A percentile compares a stretch with the other conserved stretches of the same genome.
phyloP scores from a whole-genome alignment of 106 monocot genomes.

The Phalaenopsis equestris region DNA sequence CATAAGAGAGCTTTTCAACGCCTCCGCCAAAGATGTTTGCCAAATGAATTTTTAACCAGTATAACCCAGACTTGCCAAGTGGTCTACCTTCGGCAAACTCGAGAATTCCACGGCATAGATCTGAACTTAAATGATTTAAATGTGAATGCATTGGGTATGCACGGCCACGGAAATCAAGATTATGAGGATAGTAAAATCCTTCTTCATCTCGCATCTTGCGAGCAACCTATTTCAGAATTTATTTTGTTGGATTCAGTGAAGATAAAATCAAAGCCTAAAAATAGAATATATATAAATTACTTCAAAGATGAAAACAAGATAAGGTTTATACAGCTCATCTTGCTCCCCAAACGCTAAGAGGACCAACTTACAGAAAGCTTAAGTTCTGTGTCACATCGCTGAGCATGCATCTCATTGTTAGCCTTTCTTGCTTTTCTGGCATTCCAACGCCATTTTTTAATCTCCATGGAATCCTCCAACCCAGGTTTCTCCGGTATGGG shows the following conservation, averaged over 20 bases:
- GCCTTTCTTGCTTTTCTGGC: slow-evolving; percentile 61
- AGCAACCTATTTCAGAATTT: slow-evolving; percentile 52
- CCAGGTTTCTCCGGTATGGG: slow-evolving; percentile 52
- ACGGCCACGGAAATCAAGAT: slow-evolving; percentile 83
- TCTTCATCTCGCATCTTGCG: slow-evolving; percentile 70
- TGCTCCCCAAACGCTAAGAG: not conserved
- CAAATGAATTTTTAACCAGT: slow-evolving; percentile 82
- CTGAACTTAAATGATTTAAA: slow-evolving; percentile 83
- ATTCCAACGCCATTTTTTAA: slow-evolving; percentile 64
- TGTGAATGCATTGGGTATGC: slow-evolving; percentile 95
- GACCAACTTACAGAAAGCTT: slow-evolving; percentile 59
- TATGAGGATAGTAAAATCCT: slow-evolving; percentile 89
- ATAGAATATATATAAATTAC: not conserved
- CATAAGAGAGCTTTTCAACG: slow-evolving; percentile 64
- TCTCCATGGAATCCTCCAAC: slow-evolving; percentile 47
- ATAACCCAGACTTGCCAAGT: slow-evolving; percentile 63
- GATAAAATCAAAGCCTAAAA: not conserved
- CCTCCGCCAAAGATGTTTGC: slow-evolving; percentile 85
- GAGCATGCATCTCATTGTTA: slow-evolving; percentile 80
- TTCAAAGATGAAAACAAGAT: not conserved
- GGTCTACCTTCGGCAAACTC: slow-evolving; percentile 80
- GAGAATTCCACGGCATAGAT: slow-evolving; percentile 72
- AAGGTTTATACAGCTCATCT: not conserved
- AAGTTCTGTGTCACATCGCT: slow-evolving; percentile 84
- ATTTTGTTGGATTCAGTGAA: not conserved